Evolutionary conservation across 2,329 filamentous ascomycete genomes (phyloP).

Genomic region (Aspergillus sojae): DNA sequence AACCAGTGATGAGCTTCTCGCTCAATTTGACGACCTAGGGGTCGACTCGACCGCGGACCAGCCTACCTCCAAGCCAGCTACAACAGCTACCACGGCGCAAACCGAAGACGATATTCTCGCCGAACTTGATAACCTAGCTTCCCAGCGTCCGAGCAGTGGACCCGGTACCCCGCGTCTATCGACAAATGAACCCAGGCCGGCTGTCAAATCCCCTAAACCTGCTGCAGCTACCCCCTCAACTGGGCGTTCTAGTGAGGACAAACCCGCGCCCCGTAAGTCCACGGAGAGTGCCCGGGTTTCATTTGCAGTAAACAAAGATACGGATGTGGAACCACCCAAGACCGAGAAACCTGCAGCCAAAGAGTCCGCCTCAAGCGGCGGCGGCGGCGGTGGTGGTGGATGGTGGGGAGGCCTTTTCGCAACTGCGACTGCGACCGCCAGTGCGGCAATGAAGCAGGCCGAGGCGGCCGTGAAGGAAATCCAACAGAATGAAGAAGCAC

Average conservation of each 20-base stretch:
- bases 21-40: slow-evolving; percentile 52
- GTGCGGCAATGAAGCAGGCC: slow-evolving; percentile 76
- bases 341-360: slow-evolving; percentile 50
- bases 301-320: slow-evolving; percentile 72
- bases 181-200: slow-evolving; percentile 51
- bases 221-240: slow-evolving; percentile 44
- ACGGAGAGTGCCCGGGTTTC: slow-evolving; percentile 74
- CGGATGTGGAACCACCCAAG: slow-evolving; percentile 46
- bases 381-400: slow-evolving; percentile 69
- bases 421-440: slow-evolving; percentile 74
- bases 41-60: slow-evolving; percentile 38
- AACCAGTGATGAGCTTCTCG: slow-evolving; percentile 53
- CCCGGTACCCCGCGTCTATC: slow-evolving; percentile 78
- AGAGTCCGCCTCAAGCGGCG: slow-evolving; percentile 39
- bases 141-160: slow-evolving; percentile 68
- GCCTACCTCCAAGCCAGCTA: slow-evolving; percentile 28
- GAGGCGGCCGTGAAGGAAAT: slow-evolving; percentile 93
- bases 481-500: slow-evolving; percentile 93
- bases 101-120: slow-evolving; percentile 76
- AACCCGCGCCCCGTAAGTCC: slow-evolving; percentile 65
- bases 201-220: slow-evolving; percentile 58
- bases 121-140: slow-evolving; percentile 79
- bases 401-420: slow-evolving; percentile 90
- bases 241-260: slow-evolving; percentile 68
- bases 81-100: slow-evolving; percentile 28